A percentile compares a stretch with the other conserved stretches of the same genome.
Evolutionary conservation across 2,329 filamentous ascomycete species (phyloP).

Genomic region (Hymenoscyphus infarciens): DNA sequence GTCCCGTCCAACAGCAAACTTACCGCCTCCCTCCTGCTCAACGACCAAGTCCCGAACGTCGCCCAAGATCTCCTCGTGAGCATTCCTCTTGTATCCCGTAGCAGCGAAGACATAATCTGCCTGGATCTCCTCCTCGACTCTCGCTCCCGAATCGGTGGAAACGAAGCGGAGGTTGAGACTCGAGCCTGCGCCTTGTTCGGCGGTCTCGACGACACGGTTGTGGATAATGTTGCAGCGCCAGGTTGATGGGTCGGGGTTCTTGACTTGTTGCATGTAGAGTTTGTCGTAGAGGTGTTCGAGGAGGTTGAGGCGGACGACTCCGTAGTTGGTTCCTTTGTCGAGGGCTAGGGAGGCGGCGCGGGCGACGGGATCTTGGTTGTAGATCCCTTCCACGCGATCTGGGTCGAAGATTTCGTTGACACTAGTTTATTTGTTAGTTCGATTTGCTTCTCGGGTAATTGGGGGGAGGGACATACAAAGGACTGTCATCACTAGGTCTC

Average conservation of each 20-base stretch:
- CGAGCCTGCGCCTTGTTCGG: slow-evolving; percentile 14
- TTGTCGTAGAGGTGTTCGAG: slow-evolving; percentile 85
- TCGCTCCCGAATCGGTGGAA: slow-evolving; percentile 38
- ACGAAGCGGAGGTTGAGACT: slow-evolving; percentile 31
- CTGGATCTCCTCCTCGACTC: slow-evolving; percentile 47
- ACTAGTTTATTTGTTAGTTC: slow-evolving; percentile 33
- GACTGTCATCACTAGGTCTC: slow-evolving; percentile 89
- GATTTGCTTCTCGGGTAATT: not conserved
- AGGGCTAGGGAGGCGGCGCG: slow-evolving; percentile 58
- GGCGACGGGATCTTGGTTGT: slow-evolving; percentile 58
- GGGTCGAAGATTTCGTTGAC: slow-evolving; percentile 98
- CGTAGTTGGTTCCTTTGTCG: slow-evolving; percentile 87
- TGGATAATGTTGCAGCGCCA: slow-evolving; percentile 83
- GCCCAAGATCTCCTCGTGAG: slow-evolving; percentile 73
- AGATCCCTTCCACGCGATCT: slow-evolving; percentile 74
- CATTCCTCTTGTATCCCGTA: slow-evolving; percentile 77
- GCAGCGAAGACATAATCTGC: slow-evolving; percentile 80
- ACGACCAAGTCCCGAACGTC: slow-evolving; percentile 64
- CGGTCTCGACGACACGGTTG: slow-evolving; percentile 54
- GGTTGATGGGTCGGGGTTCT: slow-evolving; percentile 60
- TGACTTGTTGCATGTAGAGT: slow-evolving; percentile 80
- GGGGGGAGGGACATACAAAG: slow-evolving; percentile 63
- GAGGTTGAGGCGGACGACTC: slow-evolving; percentile 85
- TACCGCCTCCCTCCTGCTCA: slow-evolving; percentile 30
- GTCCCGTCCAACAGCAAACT: slow-evolving; percentile 69